Evolutionary conservation across 140 eudicot species (phyloP).

Genomic region (Oenanthe javanica): DNA sequence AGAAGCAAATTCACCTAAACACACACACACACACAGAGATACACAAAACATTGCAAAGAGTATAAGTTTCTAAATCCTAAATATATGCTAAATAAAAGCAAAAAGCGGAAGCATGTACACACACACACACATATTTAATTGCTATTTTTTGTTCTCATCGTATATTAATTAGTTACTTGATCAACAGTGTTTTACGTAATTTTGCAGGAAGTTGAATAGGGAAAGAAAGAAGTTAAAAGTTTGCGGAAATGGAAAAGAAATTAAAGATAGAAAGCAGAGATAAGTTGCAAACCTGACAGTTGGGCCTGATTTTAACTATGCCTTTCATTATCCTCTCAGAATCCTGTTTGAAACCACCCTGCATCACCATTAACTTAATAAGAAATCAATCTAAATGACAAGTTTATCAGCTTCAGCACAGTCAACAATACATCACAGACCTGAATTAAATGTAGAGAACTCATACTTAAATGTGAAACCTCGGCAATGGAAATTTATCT

Average conservation of each 20-base stretch:
- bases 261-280: background rate
- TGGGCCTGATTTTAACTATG: slow-evolving; percentile 16
- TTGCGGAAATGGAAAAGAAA: background rate
- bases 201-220: background rate
- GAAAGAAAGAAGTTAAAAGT: too few relatives aligned
- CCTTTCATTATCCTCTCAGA: slow-evolving; percentile 29
- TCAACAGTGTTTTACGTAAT: background rate
- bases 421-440: background rate
- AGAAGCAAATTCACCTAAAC: too few relatives aligned
- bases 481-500: background rate
- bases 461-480: background rate
- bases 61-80: background rate
- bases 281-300: slow-evolving; percentile 26
- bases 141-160: too few relatives aligned
- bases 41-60: background rate
- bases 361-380: slow-evolving; percentile 5
- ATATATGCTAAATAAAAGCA: background rate
- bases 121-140: background rate
- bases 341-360: slow-evolving; percentile 36
- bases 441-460: background rate
- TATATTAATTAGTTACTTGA: background rate
- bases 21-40: background rate
- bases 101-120: background rate
- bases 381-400: background rate
- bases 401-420: background rate